Evolutionary conservation across 2,329 filamentous ascomycete species (phyloP).

Genomic region (Paecilomyces variotii): DNA sequence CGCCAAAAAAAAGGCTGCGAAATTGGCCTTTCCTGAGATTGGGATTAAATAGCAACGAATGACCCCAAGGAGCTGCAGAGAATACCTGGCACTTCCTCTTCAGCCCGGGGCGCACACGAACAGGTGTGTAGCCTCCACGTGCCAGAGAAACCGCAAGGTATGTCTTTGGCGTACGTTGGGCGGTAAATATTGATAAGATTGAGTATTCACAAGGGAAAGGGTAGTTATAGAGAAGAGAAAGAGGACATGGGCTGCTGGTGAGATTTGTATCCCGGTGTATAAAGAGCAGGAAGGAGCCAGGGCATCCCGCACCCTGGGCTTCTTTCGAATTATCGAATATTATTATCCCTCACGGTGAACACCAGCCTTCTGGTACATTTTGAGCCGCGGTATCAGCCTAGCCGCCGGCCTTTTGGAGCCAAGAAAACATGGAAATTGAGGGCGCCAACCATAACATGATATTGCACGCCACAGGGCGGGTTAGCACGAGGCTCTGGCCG

Average conservation of each 20-base stretch:
- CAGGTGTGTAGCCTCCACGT: not conserved
- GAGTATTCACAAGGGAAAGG: not conserved
- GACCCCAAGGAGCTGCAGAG: not conserved
- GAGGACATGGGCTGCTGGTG: not conserved
- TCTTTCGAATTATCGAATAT: not conserved
- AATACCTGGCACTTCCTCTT: not conserved
- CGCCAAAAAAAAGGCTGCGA: not conserved
- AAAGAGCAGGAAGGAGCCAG: not conserved
- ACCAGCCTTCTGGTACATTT: not conserved
- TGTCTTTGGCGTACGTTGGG: not conserved
- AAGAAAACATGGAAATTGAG: not conserved
- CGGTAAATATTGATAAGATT: not conserved
- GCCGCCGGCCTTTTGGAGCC: not conserved
- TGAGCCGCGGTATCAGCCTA: not conserved
- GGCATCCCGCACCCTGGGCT: not conserved
- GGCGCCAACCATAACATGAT: not conserved
- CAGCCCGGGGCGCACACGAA: not conserved
- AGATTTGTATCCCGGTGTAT: not conserved
- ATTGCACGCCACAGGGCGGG: not conserved
- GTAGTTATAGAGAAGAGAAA: not conserved
- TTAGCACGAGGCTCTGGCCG: not conserved
- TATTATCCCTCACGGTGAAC: not conserved
- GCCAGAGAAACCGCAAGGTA: not conserved
- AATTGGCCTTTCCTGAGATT: not conserved
- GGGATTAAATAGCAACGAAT: not conserved